Conservation (phyloP, 371 early-diverging fungal species). For the Dichotomocladium elegans region DNA sequence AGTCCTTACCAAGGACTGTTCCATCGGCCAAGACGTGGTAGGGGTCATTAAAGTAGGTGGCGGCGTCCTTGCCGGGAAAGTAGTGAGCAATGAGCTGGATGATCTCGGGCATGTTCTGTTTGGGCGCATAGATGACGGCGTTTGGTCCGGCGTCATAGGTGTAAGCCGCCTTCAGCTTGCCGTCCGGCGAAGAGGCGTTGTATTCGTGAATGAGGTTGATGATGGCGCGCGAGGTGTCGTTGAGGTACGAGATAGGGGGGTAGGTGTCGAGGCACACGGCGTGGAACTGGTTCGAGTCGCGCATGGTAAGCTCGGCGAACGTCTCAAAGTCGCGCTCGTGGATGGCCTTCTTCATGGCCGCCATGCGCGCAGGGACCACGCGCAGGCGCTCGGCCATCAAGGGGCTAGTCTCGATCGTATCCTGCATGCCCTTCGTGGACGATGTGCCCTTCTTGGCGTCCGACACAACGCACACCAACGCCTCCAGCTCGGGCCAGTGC, state of each 20-base stretch:
- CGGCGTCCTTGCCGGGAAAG: constrained; percentile 66
- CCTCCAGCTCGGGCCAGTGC: constrained; percentile 96
- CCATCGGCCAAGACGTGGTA: constrained; percentile 43
- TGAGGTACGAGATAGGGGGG: constrained; percentile 94
- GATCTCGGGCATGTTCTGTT: constrained; percentile 79
- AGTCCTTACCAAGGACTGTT: constrained; percentile 30
- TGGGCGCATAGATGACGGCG: constrained; percentile 91
- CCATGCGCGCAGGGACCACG: constrained; percentile 89
- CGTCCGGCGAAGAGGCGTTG: constrained; percentile 67
- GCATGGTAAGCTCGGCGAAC: constrained; percentile 96
- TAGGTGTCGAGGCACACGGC: constrained; percentile 92
- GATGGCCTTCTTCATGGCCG: constrained; percentile 83
- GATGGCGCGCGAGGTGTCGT: constrained; percentile 89
- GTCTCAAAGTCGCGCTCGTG: constrained; percentile 77
- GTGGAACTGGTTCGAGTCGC: constrained; percentile 99
- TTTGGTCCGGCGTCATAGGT: constrained; percentile 99
- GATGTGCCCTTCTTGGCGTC: constrained; percentile 90
- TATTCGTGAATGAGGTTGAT: constrained; percentile 82
- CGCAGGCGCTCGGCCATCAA: constrained; percentile 83
- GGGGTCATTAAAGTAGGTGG: constrained; percentile 62
- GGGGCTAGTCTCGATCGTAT: constrained; percentile 87
- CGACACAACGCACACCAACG: constrained; percentile 90
- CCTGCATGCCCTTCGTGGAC: constrained; percentile 97
- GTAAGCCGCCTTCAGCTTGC: constrained; percentile 70
- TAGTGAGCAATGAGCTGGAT: constrained; percentile 76